Evolutionary conservation across 1,139 yeast genomes (phyloP), one percentile per base, ranked within the genome.

Genomic region (Yamadazyma atlantica): DNA sequence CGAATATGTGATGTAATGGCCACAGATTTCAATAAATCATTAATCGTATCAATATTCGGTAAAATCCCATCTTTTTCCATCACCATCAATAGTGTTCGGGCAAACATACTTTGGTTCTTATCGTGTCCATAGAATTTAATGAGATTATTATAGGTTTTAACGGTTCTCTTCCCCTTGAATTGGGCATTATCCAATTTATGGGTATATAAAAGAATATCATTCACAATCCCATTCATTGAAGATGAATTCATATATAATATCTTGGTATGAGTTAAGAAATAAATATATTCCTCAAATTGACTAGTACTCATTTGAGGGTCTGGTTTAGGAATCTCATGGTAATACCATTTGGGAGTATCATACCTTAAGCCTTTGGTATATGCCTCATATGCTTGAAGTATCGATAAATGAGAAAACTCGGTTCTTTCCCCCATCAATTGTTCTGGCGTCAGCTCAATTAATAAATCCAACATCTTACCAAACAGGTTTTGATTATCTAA

Each of bases 31-130:
- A 71, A 49, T 30, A 71, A 53, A 35, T 56, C 52, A 46, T 70
- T 70, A 39, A 70, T 65, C 34, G 75, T 71, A 29, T 65, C 70
- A 18, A 63, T 56, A 42, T 69, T 63, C 10, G 71, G 69, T n/a
- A 43, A 42, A 38, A 67, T 69, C 2, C 73, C 73, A 38, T 71
- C 76, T 39, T 64, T 58, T 28, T 62, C 58, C 75, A 71, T 69
- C 28, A 66, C 71, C 28, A 71, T 48, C 10, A 70, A 49, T 13
- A 71, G 43, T 41, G 67, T 70, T 22, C 75, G 46, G 3, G 75
- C 72, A 52, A 71, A 70, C 18, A 66, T 54, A 35, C 65, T 65
- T 49, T 71, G 76, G 45, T 68, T 61, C 46, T 71, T 69, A 38
- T 58, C 64, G 41, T 43, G 58, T 4, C 76, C 78, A 50, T 69